phyloP scores from a whole-genome alignment of 2,329 filamentous ascomycete genomes.

The Aureobasidium lini region DNA sequence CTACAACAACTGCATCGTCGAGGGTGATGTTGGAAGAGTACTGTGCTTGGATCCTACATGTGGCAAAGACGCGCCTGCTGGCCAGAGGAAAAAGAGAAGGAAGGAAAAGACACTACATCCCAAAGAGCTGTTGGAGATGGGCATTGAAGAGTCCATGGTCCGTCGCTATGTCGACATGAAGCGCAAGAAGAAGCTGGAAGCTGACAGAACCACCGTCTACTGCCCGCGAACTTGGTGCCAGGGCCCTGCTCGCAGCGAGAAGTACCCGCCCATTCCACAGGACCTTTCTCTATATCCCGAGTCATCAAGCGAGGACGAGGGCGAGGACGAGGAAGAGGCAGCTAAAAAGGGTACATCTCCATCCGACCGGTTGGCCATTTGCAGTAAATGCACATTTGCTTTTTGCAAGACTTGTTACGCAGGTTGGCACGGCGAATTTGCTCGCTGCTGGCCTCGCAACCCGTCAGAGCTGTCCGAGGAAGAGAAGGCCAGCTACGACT shows the following conservation, averaged over 20 bases:
- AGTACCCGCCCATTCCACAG: slow-evolving; percentile 39
- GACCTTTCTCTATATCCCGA: slow-evolving; percentile 35
- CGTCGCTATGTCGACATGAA: slow-evolving; percentile 84
- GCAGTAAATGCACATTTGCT: slow-evolving; percentile 80
- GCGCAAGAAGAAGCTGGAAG: slow-evolving; percentile 85
- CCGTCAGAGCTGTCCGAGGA: slow-evolving; percentile 69
- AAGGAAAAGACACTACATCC: slow-evolving; percentile 65
- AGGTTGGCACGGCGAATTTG: slow-evolving; percentile 90
- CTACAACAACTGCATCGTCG: slow-evolving; percentile 78
- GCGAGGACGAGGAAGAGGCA: slow-evolving; percentile 13
- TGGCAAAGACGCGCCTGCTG: slow-evolving; percentile 48
- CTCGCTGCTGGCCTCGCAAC: slow-evolving; percentile 60
- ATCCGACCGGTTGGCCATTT: slow-evolving; percentile 66
- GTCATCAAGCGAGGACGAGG: slow-evolving; percentile 29
- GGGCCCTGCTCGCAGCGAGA: slow-evolving; percentile 62
- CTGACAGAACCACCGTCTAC: slow-evolving; percentile 85
- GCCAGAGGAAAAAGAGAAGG: slow-evolving; percentile 40
- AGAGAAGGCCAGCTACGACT: slow-evolving; percentile 79
- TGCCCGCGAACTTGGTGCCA: slow-evolving; percentile 91
- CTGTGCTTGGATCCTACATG: slow-evolving; percentile 76
- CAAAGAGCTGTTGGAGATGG: slow-evolving; percentile 61
- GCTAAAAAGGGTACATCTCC: slow-evolving; percentile 19
- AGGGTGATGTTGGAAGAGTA: slow-evolving; percentile 73
- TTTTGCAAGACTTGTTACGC: slow-evolving; percentile 72
- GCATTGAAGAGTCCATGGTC: slow-evolving; percentile 55